These are phyloP conservation scores for Ustulina deusta DNA, from an alignment of 2,329 filamentous ascomycete species.

Conservation along the genomic window DNA sequence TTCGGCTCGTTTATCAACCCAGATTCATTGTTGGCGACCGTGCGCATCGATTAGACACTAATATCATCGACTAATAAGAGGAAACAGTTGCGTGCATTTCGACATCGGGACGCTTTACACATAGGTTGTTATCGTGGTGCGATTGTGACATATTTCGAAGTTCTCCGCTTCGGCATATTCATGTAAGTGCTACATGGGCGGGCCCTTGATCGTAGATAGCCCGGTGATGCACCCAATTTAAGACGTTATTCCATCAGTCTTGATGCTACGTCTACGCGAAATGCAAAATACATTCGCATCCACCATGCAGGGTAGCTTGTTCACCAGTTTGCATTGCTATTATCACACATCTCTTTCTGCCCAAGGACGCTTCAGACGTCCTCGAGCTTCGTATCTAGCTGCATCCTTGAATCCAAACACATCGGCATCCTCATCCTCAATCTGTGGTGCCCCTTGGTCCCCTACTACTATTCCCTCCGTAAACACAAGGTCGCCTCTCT, in stretches of 20 bases:
- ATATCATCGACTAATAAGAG: neutral
- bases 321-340: neutral
- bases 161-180: slow-evolving; percentile 9
- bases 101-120: slow-evolving; percentile 3
- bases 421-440: slow-evolving; percentile 34
- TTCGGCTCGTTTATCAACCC: neutral
- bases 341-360: slow-evolving; percentile 13
- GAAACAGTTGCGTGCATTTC: neutral
- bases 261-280: slow-evolving; percentile 18
- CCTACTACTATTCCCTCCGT: slow-evolving; percentile 65
- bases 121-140: slow-evolving; percentile 15
- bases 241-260: neutral
- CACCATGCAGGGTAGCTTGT: neutral
- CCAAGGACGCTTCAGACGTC: slow-evolving; percentile 22
- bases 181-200: slow-evolving; percentile 11
- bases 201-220: neutral
- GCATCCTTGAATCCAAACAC: slow-evolving; percentile 45
- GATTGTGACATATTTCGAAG: slow-evolving; percentile 6
- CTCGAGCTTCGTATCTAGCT: slow-evolving; percentile 38
- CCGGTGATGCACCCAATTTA: neutral
- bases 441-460: slow-evolving; percentile 25
- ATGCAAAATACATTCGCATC: slow-evolving; percentile 24
- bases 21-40: slow-evolving; percentile 10
- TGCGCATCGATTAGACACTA: neutral
- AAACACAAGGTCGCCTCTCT: slow-evolving; percentile 77